These are phyloP conservation scores for Cordyceps militaris DNA, from an alignment of 2,329 filamentous ascomycete genomes.

Conservation along the genomic window DNA sequence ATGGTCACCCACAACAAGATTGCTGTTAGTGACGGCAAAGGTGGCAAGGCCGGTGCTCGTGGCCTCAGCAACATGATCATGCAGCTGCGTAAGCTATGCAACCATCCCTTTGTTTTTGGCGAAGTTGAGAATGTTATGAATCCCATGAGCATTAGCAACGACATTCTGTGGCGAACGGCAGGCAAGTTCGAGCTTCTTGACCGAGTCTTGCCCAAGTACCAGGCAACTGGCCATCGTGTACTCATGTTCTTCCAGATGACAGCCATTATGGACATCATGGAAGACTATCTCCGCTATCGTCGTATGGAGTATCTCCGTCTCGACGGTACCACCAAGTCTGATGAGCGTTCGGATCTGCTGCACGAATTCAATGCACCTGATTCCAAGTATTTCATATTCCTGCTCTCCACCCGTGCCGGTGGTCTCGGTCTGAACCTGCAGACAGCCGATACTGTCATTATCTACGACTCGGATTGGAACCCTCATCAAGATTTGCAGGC, in stretches of 20 bases:
- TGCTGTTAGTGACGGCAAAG: conserved; percentile 89
- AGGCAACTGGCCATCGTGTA: conserved; percentile 83
- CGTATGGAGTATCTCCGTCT: conserved; percentile 82
- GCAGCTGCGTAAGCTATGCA: conserved; percentile 97
- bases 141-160: conserved; percentile 78
- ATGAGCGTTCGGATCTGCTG: conserved; percentile 88
- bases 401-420: conserved; percentile 97
- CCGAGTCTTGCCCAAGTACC: conserved; percentile 87
- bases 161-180: conserved; percentile 87
- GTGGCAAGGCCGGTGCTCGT: conserved; percentile 86
- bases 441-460: conserved; percentile 97
- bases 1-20: conserved; percentile 94
- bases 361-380: conserved; percentile 81
- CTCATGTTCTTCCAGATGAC: conserved; percentile 99
- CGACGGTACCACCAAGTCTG: conserved; percentile 94
- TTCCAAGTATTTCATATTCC: conserved; percentile 94
- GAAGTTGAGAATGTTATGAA: conserved; percentile 99
- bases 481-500: conserved; percentile 98
- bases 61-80: conserved; percentile 99
- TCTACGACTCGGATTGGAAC: conserved; percentile 99
- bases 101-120: conserved; percentile 97
- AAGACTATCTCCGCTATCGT: conserved; percentile 85
- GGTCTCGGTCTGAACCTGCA: conserved; percentile 95
- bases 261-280: conserved; percentile 99
- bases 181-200: conserved; percentile 97